A percentile compares a stretch with the other conserved stretches of the same genome.
Evolutionary conservation across 1,284 basidiomycete genomes (phyloP).

Genomic region (Apiotrichum gamsii): DNA sequence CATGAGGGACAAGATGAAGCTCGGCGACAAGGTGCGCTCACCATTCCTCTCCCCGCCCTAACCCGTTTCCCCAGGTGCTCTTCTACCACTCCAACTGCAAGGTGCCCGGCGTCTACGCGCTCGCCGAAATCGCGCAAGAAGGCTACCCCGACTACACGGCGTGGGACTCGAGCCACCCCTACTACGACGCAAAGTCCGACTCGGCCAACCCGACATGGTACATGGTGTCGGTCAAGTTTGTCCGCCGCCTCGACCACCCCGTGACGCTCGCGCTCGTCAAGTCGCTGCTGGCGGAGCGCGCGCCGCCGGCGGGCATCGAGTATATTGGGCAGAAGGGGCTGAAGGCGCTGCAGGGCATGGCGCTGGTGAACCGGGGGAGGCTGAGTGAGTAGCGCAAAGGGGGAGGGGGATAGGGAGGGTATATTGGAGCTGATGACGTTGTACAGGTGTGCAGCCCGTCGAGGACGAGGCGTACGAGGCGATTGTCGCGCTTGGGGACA

Average conservation of each 20-base stretch:
- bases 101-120: constrained; percentile 73
- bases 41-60: too few species aligned
- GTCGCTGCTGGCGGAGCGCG: constrained; percentile 51
- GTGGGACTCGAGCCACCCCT: constrained; percentile 81
- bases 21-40: constrained; percentile 65
- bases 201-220: constrained; percentile 77
- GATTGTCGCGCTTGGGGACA: constrained; percentile 60
- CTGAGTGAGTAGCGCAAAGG: constrained; percentile 58
- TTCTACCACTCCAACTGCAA: constrained; percentile 92
- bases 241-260: constrained; percentile 62
- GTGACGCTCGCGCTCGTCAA: constrained; percentile 73
- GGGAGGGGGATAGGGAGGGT: background rate
- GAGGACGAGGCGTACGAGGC: constrained; percentile 62
- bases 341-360: constrained; percentile 60
- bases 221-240: constrained; percentile 74
- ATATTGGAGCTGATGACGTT: background rate
- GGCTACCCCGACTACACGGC: constrained; percentile 87
- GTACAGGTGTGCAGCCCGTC: constrained; percentile 59
- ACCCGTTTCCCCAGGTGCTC: constrained; percentile 39
- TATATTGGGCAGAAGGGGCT: constrained; percentile 61
- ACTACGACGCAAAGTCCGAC: constrained; percentile 80
- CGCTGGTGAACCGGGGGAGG: constrained; percentile 72
- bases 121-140: constrained; percentile 74
- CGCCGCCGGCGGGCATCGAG: constrained; percentile 54
- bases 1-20: constrained; percentile 78